A percentile compares a stretch with the other conserved stretches of the same genome.
These are phyloP conservation scores for Paspalum vaginatum DNA, from an alignment of 176 grass and related monocot species.

Conservation along the genomic window DNA sequence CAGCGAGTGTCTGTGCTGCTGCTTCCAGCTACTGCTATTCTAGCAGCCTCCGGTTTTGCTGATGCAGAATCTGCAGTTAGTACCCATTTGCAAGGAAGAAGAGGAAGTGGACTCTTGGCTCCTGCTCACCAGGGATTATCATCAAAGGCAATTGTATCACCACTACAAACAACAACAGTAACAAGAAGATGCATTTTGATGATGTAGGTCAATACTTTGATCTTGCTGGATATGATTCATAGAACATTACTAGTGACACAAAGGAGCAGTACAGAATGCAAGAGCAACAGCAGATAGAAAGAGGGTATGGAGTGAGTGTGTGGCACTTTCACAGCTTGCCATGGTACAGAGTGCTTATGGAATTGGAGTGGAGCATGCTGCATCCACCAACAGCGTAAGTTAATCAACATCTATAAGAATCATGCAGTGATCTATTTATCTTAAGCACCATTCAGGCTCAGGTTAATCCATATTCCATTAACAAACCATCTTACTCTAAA, in stretches of 20 bases:
- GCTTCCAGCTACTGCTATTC: slow-evolving; percentile 1
- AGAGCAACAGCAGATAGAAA: slow-evolving; percentile 29
- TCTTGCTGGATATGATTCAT: slow-evolving; percentile 40
- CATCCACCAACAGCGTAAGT: slow-evolving; percentile 50
- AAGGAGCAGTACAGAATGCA: slow-evolving; percentile 15
- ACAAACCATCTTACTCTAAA: neutral
- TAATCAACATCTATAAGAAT: slow-evolving; percentile 40
- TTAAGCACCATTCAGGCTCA: neutral
- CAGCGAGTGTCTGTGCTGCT: slow-evolving; percentile 30
- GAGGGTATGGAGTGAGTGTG: neutral
- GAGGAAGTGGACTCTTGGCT: slow-evolving; percentile 34
- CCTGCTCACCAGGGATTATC: neutral
- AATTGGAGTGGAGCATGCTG: slow-evolving; percentile 3
- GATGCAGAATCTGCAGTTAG: neutral
- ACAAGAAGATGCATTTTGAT: neutral
- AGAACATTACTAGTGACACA: neutral
- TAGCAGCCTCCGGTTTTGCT: neutral
- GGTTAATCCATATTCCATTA: slow-evolving; percentile 23
- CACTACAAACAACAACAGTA: slow-evolving; percentile 4
- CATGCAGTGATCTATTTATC: neutral
- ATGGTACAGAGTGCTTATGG: neutral
- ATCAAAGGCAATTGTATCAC: neutral
- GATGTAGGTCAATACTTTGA: slow-evolving; percentile 51
- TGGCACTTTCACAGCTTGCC: slow-evolving; percentile 31
- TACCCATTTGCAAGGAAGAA: neutral